Evolutionary conservation across 345 rosid species (phyloP).

Genomic region (Litchi chinensis): DNA sequence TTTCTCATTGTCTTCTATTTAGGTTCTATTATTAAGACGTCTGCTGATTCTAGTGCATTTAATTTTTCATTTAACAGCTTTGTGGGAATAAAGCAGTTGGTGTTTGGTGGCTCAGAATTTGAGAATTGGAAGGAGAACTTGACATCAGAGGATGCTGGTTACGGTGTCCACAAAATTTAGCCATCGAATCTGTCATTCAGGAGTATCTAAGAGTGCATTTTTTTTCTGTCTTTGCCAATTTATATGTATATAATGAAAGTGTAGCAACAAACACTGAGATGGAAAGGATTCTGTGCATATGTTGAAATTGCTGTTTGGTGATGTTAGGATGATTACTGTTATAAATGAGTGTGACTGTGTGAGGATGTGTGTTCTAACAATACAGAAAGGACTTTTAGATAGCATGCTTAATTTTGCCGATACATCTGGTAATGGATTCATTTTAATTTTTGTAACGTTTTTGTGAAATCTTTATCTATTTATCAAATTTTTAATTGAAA

Average conservation of each 20-base stretch:
- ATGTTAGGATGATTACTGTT: background rate
- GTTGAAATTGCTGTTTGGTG: background rate
- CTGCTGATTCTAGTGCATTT: background rate
- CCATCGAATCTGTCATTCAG: background rate
- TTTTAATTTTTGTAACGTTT: too few relatives aligned
- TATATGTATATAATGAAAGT: background rate
- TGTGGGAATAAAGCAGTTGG: constrained; percentile 80
- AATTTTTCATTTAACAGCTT: constrained; percentile 45
- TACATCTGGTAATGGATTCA: background rate
- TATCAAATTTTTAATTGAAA: too few relatives aligned
- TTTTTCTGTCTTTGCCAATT: background rate
- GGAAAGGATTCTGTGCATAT: background rate
- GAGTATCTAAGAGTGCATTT: background rate
- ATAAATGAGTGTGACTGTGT: background rate
- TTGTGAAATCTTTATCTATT: too few relatives aligned
- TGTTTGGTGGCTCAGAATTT: constrained; percentile 82
- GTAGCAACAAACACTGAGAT: background rate
- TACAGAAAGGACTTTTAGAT: background rate
- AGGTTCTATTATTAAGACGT: background rate
- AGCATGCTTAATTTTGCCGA: background rate
- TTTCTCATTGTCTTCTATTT: constrained; percentile 5
- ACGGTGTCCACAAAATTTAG: constrained; percentile 68
- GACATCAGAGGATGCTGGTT: constrained; percentile 75
- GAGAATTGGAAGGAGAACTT: constrained; percentile 81
- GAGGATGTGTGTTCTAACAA: background rate